Evolutionary conservation across 2,329 filamentous ascomycete genomes (phyloP).

Genomic region (Fusarium subtropicale): DNA sequence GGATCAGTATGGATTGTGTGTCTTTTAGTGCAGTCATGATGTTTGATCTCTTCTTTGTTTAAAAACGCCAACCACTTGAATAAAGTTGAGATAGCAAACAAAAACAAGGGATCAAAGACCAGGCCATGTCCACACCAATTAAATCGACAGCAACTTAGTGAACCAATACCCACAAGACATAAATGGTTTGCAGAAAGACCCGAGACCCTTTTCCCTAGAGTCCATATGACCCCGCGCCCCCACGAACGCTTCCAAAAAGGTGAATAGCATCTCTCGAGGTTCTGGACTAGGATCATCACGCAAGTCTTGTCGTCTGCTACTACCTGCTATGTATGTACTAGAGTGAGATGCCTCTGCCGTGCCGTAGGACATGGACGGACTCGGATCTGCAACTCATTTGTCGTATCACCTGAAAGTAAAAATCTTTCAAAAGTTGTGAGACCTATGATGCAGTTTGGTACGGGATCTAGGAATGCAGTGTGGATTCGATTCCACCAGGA

Average conservation of each 20-base stretch:
- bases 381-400: neutral
- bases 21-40: neutral
- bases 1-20: neutral
- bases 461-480: neutral
- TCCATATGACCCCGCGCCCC: slow-evolving; percentile 7
- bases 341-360: neutral
- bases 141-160: neutral
- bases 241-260: slow-evolving; percentile 4
- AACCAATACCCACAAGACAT: neutral
- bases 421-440: neutral
- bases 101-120: neutral
- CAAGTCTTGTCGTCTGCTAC: neutral
- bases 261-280: neutral
- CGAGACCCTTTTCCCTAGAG: neutral
- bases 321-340: neutral
- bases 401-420: neutral
- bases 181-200: slow-evolving; percentile 3
- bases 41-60: slow-evolving; percentile 16
- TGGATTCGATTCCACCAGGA: neutral
- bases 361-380: neutral
- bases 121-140: neutral
- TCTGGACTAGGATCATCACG: too few relatives aligned
- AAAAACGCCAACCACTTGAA: neutral
- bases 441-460: slow-evolving; percentile 1
- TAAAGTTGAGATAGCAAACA: neutral